Percentiles rank a stretch among this genome's conserved stretches.
phyloP scores from a whole-genome alignment of 1,139 yeast species.

The Yamadazyma blattariae region DNA sequence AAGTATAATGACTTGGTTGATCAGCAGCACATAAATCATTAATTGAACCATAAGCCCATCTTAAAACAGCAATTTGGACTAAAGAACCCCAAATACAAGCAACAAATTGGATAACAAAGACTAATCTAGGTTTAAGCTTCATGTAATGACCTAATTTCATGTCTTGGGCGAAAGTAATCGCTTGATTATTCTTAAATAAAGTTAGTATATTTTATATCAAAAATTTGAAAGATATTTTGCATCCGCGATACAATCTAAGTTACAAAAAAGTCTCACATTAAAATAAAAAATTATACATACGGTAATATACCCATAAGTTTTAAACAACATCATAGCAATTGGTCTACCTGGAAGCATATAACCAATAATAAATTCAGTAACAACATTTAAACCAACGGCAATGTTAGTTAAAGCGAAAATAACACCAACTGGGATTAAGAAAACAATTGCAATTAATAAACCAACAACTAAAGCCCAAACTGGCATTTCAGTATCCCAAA shows the following conservation, averaged over 20 bases:
- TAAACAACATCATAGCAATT: constrained; percentile 46
- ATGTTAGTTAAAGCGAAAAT: constrained; percentile 42
- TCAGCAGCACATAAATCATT: constrained; percentile 43
- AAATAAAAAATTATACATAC: too few relatives aligned
- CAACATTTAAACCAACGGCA: constrained; percentile 45
- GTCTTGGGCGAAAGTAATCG: constrained; percentile 52
- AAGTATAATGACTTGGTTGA: constrained; percentile 32
- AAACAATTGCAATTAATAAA: constrained; percentile 36
- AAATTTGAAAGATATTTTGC: too few relatives aligned
- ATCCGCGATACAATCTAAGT: too few relatives aligned
- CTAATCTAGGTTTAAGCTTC: constrained; percentile 45
- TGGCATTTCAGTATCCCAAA: constrained; percentile 45
- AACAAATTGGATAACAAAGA: constrained; percentile 45
- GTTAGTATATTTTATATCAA: too few relatives aligned
- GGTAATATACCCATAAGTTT: constrained; percentile 48
- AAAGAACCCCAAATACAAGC: constrained; percentile 46
- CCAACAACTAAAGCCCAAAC: constrained; percentile 39
- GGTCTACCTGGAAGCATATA: constrained; percentile 50
- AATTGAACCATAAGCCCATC: constrained; percentile 44
- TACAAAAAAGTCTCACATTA: too few relatives aligned
- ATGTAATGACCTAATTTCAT: constrained; percentile 55
- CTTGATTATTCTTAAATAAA: constrained; percentile 57
- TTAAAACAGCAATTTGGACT: constrained; percentile 44
- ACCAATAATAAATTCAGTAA: constrained; percentile 45
- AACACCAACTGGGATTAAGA: constrained; percentile 43